phyloP scores from a whole-genome alignment of 208 protist genomes.

The Entamoeba histolytica region DNA sequence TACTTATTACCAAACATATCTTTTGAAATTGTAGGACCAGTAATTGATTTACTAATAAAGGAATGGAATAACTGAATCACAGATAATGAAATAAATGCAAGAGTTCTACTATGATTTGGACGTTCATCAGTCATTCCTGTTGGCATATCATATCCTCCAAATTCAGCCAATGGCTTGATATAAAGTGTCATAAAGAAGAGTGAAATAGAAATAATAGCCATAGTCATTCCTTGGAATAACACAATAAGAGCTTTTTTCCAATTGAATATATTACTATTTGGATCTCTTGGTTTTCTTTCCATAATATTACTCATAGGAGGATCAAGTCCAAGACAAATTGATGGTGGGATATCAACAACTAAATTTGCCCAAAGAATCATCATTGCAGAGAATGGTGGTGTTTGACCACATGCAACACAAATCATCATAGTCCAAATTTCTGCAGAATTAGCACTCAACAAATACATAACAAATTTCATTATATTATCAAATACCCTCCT shows the following conservation, averaged over 20 bases:
- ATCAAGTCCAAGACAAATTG: constrained; percentile 72
- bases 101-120: neutral
- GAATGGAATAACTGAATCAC: neutral
- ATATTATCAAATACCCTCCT: constrained; percentile 19
- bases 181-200: neutral
- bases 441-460: constrained; percentile 11
- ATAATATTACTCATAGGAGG: constrained; percentile 40
- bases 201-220: neutral
- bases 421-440: neutral
- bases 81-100: neutral
- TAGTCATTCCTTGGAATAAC: neutral
- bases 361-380: constrained; percentile 93
- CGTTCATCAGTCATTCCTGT: neutral
- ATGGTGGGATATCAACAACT: constrained; percentile 86
- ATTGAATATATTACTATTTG: constrained; percentile 21
- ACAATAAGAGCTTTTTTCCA: constrained; percentile 15
- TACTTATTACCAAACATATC: neutral
- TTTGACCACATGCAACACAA: neutral
- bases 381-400: constrained; percentile 57
- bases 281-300: constrained; percentile 30
- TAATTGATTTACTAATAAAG: neutral
- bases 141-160: neutral
- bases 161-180: neutral
- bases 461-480: constrained; percentile 9
- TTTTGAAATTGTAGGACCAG: neutral